Evolutionary conservation across 345 rosid genomes (phyloP), one percentile per base, ranked within the genome.

Genomic region (Camelina laxa): DNA sequence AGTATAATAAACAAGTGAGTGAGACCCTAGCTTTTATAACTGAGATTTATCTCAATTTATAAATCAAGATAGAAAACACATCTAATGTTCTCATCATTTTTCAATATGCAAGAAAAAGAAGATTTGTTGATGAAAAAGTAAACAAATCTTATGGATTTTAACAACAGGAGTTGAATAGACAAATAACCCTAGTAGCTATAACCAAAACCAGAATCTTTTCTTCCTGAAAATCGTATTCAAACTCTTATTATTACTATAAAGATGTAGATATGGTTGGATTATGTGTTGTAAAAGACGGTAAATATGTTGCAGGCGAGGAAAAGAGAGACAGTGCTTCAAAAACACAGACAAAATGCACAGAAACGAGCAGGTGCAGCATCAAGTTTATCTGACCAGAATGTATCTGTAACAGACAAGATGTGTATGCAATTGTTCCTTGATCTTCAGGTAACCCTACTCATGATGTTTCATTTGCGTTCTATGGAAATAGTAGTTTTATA

Each of bases 341-440:
- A 89, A 85, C 83, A 88, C 71, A 80, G 93, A 12, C 90, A 88
- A 79, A 93, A 89, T 51, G 97, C 91, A 42, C 98, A 89, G 79
- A 84, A 83, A 75, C 90, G 96, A 64, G 88, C 87, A 60, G 96
- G 97, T 72, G 91, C 95, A 20, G 89, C 91, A 86, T 85, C 95
- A 56, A 93, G 91, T 72, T 80, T 81, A 30, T 80, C 89, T 4
- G 98, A 89, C 72, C 83, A 85, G 27, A 87, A 87, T 76, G 84
- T 87, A 39, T 87, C 96, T 0, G 91, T 84, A 69, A 83, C 95
- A 11, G 97, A 91, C 83, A 94, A 94, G 82, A 85, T 89, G 67
- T 88, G 97, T 65, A 85, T 86, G 97, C 98, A 94, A 65, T 75
- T 91, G 67, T 94, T 94, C 84, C 90, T 94, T 45, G 98, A 94